A percentile compares a stretch with the other conserved stretches of the same genome.
Conservation (phyloP, 805 yeast genomes). For the Metschnikowia drakensbergensis region DNA sequence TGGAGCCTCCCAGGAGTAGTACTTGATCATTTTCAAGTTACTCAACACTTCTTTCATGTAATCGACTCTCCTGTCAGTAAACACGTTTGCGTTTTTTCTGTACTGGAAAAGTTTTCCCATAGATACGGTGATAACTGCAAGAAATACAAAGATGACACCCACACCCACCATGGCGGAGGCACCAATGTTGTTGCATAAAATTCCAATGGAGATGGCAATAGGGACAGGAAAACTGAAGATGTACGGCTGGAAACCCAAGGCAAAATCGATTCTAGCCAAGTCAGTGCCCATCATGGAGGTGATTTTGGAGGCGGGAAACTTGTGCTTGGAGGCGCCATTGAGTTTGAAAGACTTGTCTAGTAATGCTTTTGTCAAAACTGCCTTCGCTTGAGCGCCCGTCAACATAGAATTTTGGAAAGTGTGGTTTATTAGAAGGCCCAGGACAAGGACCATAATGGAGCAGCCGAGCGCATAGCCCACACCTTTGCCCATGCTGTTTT, state of each 20-base stretch:
- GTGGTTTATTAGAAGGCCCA: slow-evolving; percentile 48
- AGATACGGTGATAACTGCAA: slow-evolving; percentile 40
- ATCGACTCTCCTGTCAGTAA: slow-evolving; percentile 74
- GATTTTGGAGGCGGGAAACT: slow-evolving; percentile 64
- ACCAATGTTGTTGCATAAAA: slow-evolving; percentile 67
- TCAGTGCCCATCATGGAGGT: slow-evolving; percentile 82
- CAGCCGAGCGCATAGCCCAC: slow-evolving; percentile 42
- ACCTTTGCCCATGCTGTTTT: slow-evolving; percentile 29
- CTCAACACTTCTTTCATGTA: slow-evolving; percentile 74
- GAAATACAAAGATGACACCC: slow-evolving; percentile 50
- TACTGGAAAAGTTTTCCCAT: slow-evolving; percentile 51
- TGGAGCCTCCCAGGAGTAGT: slow-evolving; percentile 88
- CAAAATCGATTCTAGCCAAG: slow-evolving; percentile 73
- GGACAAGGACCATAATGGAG: slow-evolving; percentile 25
- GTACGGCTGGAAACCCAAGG: slow-evolving; percentile 65
- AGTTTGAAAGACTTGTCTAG: slow-evolving; percentile 64
- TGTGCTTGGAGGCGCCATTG: slow-evolving; percentile 52
- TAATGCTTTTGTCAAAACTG: slow-evolving; percentile 66
- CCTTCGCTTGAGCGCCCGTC: slow-evolving; percentile 68
- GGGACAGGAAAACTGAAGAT: slow-evolving; percentile 62
- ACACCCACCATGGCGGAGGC: slow-evolving; percentile 70
- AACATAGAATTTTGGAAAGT: slow-evolving; percentile 58
- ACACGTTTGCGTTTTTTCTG: slow-evolving; percentile 55
- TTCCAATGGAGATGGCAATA: slow-evolving; percentile 56
- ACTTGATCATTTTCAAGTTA: slow-evolving; percentile 78